Evolutionary conservation across 371 early-diverging fungal species (phyloP), one percentile per base, ranked within the genome.

Genomic region (Mortierella sp.): DNA sequence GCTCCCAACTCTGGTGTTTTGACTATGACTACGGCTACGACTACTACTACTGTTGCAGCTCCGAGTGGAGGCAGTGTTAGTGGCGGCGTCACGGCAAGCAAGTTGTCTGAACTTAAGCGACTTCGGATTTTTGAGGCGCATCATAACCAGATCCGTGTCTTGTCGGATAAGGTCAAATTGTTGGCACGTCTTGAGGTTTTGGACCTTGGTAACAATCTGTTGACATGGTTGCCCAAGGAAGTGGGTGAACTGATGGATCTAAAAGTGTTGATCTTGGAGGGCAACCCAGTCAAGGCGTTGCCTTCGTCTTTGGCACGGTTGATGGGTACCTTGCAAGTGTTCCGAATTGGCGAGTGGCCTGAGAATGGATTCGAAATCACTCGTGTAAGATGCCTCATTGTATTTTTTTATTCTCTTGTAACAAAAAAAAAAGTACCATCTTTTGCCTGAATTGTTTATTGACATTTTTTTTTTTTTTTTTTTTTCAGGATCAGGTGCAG

Each of bases 311-410:
- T 83, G 18, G 63, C 82, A n/a, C 71, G 62, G 56, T 50, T 83
- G 47, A 83, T 68, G 65, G 74, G 75, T n/a, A 66, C 75, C 18
- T 66, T 79, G 15, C 72, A 81, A 57, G 62, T 82, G 57, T 83
- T 83, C 52, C 69, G 74, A 50, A 66, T 83, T 55, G 83, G 83
- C 50, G 72, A 82, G 55, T 83, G 83, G 83, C 83, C 83, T 5
- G 80, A 72, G 47, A 72, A 68, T 62, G 83, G 82, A 16, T 83
- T 81, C n/a, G 74, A 74, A 59, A 75, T 80, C 29, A 72, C 72
- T 11, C 68, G 81, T 44, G 81, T 80, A 71, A 37, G 37, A 21
- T 46, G 6, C 44, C 25, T 21, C n/a, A 44, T 26, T 59, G 21
- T 14, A 37, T 37, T 50, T 47, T 21, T 18, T 44, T 57, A 23